These are phyloP conservation scores for Aspergillus piperis DNA, from an alignment of 2,329 filamentous ascomycete genomes.

Conservation along the genomic window DNA sequence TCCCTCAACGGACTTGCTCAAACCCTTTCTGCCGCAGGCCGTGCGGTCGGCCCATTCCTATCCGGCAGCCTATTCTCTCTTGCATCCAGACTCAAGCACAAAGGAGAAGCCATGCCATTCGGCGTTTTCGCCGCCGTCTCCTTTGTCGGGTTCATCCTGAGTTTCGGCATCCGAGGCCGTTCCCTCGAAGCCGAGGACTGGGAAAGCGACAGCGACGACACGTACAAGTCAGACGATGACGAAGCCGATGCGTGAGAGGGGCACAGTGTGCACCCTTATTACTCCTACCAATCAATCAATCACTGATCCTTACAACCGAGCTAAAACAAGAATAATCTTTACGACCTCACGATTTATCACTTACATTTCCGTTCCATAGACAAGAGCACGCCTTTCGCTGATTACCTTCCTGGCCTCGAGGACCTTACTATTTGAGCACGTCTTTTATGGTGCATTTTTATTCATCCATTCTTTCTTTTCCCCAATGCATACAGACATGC, in stretches of 20 bases:
- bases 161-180: conserved; percentile 71
- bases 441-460: background rate
- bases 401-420: background rate
- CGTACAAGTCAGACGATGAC: conserved; percentile 51
- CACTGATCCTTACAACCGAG: background rate
- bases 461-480: background rate
- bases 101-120: conserved; percentile 84
- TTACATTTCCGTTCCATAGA: background rate
- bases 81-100: conserved; percentile 70
- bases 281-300: background rate
- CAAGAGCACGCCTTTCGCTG: background rate
- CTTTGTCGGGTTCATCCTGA: conserved; percentile 76
- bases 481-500: background rate
- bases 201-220: conserved; percentile 45
- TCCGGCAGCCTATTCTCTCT: conserved; percentile 85
- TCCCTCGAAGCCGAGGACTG: conserved; percentile 61
- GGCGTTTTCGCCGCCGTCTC: conserved; percentile 83
- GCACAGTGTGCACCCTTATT: background rate
- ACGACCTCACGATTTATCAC: background rate
- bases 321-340: background rate
- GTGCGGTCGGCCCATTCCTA: conserved; percentile 83
- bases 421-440: background rate
- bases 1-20: conserved; percentile 92
- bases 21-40: conserved; percentile 85
- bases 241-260: conserved; percentile 17